phyloP scores from a whole-genome alignment of 140 eudicot species.

The Erigeron philadelphicus region DNA sequence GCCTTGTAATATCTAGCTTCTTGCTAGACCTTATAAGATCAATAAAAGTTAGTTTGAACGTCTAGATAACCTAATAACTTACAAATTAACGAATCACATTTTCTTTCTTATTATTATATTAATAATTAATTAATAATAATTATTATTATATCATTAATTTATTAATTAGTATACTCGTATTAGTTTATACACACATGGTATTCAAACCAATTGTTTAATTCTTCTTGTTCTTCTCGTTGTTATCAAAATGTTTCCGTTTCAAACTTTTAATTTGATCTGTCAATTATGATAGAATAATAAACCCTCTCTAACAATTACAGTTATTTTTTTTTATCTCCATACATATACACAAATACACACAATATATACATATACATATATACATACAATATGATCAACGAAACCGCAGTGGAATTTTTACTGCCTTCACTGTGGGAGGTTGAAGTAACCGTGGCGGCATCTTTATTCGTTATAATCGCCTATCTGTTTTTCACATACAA shows the following conservation, averaged over 20 bases:
- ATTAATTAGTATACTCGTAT: no score
- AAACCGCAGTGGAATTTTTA: constrained; percentile 39
- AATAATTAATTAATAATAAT: no score
- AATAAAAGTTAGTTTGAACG: no score
- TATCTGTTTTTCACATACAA: constrained; percentile 55
- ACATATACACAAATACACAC: neutral
- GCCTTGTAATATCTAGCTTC: no score
- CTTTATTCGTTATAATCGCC: constrained; percentile 59
- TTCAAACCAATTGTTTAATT: no score
- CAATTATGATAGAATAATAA: neutral
- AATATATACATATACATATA: neutral
- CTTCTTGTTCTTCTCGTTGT: no score
- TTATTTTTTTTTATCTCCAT: neutral
- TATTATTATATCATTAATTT: no score
- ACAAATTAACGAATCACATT: neutral
- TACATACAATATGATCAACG: constrained; percentile 33
- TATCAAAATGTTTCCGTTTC: no score
- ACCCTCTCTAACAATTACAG: neutral
- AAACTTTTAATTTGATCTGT: no score
- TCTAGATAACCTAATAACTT: no score
- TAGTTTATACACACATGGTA: neutral
- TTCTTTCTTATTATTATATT: neutral
- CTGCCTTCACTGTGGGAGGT: constrained; percentile 96
- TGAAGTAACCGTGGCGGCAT: constrained; percentile 72
- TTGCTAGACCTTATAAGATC: no score